phyloP scores from a whole-genome alignment of 805 yeast genomes.

The Yamadazyma olivae region DNA sequence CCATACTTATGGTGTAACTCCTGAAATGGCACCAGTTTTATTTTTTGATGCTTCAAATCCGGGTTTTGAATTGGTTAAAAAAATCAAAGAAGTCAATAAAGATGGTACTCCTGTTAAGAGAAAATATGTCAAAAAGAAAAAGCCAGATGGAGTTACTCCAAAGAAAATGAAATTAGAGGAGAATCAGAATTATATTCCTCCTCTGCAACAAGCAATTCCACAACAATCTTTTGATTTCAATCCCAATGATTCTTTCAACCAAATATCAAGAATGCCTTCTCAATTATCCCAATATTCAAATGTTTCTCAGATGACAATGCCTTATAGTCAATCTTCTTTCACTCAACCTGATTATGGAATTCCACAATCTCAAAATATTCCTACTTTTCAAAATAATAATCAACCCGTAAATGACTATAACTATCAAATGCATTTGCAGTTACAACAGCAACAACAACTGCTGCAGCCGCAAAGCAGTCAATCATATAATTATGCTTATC shows the following conservation, averaged over 20 bases:
- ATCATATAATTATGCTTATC: conserved; percentile 10
- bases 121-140: conserved; percentile 54
- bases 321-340: conserved; percentile 6
- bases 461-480: conserved; percentile 17
- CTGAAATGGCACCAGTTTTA: conserved; percentile 41
- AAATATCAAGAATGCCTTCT: conserved; percentile 10
- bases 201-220: background rate
- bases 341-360: conserved; percentile 7
- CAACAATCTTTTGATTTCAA: conserved; percentile 11
- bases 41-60: conserved; percentile 37
- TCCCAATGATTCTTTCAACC: conserved; percentile 11
- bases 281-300: conserved; percentile 7
- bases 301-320: conserved; percentile 5
- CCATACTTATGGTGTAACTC: conserved; percentile 34
- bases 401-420: conserved; percentile 15
- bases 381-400: conserved; percentile 1
- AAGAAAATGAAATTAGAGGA: conserved; percentile 32
- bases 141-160: conserved; percentile 54
- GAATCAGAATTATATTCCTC: background rate
- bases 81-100: conserved; percentile 29
- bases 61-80: conserved; percentile 30
- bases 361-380: conserved; percentile 1
- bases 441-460: conserved; percentile 15
- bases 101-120: conserved; percentile 43
- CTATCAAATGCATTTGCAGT: conserved; percentile 23